A percentile compares a stretch with the other conserved stretches of the same genome.
These are phyloP conservation scores for Aspergillus quadrilineatus DNA, from an alignment of 2,329 filamentous ascomycete species.

Conservation along the genomic window DNA sequence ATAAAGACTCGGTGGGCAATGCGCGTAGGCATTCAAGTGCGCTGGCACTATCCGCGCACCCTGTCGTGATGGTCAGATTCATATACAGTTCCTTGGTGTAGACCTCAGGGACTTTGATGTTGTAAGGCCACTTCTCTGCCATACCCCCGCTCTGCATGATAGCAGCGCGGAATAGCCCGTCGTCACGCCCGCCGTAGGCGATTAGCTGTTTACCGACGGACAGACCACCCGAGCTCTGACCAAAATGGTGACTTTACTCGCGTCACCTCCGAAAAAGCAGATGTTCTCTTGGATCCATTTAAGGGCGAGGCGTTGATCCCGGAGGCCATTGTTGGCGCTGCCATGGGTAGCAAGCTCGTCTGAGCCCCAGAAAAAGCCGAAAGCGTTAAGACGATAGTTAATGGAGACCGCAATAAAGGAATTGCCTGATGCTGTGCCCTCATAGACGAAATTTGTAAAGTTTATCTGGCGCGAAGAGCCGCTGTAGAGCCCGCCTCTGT, in stretches of 20 bases:
- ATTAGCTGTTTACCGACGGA: conserved; percentile 21
- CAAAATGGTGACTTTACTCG: conserved; percentile 16
- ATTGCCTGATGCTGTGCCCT: conserved; percentile 49
- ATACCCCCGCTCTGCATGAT: conserved; percentile 20
- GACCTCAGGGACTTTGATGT: not conserved
- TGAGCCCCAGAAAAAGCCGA: conserved; percentile 50
- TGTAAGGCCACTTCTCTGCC: not conserved
- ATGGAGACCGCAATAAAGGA: conserved; percentile 53
- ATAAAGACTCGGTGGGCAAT: too few species aligned
- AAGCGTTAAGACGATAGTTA: conserved; percentile 51
- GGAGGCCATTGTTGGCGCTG: conserved; percentile 28
- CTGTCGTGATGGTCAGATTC: not conserved
- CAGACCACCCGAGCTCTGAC: conserved; percentile 17
- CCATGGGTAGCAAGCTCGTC: conserved; percentile 18
- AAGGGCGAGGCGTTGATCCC: conserved; percentile 34
- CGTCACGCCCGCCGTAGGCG: conserved; percentile 26
- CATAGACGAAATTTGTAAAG: not conserved
- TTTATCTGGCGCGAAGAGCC: conserved; percentile 23
- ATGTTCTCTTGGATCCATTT: conserved; percentile 9
- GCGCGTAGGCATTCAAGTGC: not conserved
- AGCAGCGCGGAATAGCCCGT: conserved; percentile 24
- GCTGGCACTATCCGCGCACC: not conserved
- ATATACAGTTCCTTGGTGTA: not conserved
- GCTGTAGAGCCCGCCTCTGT: conserved; percentile 45
- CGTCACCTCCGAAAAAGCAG: conserved; percentile 14